Conservation (phyloP, 2,329 filamentous ascomycete genomes). For the Curvularia verruculosa region DNA sequence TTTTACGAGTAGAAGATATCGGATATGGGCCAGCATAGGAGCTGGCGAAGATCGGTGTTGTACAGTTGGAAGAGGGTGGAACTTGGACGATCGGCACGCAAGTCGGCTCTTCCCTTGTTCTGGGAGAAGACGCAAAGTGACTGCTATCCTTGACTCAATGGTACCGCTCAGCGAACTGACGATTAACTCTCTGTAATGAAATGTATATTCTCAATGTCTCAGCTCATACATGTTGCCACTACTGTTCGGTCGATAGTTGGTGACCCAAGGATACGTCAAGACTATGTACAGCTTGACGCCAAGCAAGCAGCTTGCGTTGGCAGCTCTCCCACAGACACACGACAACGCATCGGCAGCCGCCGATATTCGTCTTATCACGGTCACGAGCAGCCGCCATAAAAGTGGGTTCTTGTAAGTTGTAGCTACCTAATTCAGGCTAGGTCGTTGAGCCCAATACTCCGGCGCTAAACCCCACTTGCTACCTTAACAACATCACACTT, state of each 20-base stretch:
- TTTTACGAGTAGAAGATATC: conserved; percentile 6
- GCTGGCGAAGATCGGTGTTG: not conserved
- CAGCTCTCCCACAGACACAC: not conserved
- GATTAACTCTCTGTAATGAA: conserved; percentile 18
- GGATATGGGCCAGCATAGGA: not conserved
- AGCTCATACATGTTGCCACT: not conserved
- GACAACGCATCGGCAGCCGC: conserved; percentile 5
- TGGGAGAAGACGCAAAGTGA: conserved; percentile 1
- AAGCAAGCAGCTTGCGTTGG: not conserved
- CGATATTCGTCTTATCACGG: conserved; percentile 10
- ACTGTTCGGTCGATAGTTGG: not conserved
- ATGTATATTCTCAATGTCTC: conserved; percentile 17
- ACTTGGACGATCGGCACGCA: not conserved
- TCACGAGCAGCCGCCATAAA: conserved; percentile 11
- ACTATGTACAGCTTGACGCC: not conserved
- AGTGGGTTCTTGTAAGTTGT: conserved; percentile 10
- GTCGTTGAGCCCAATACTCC: not conserved
- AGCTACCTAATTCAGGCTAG: conserved; percentile 15
- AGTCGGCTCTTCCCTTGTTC: not conserved
- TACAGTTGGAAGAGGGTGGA: not conserved
- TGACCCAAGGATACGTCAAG: not conserved
- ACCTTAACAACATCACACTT: conserved; percentile 8
- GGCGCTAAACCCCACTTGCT: conserved; percentile 16
- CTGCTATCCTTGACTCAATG: conserved; percentile 8
- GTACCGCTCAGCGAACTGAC: conserved; percentile 8